Evolutionary conservation across 768 basidiomycete genomes (phyloP).

Genomic region (Boletus patriciae): DNA sequence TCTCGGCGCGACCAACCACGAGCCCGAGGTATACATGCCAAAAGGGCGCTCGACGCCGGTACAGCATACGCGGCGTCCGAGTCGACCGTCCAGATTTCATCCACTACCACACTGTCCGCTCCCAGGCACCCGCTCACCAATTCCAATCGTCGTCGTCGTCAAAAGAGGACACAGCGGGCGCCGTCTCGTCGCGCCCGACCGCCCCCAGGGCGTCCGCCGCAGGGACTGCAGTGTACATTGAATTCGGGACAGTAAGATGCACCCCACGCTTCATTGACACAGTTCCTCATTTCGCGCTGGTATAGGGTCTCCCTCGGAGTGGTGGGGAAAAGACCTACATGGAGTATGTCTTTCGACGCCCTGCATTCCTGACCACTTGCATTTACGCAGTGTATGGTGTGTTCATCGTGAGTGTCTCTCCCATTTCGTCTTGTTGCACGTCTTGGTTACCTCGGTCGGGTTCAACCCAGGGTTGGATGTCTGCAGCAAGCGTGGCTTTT

Average conservation of each 20-base stretch:
- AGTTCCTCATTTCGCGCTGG: neutral
- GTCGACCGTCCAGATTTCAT: no score
- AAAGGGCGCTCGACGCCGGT: no score
- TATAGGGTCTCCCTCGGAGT: constrained; percentile 63
- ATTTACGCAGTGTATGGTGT: constrained; percentile 57
- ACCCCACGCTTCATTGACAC: neutral
- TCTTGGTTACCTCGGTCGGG: neutral
- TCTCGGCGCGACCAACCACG: no score
- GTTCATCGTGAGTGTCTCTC: constrained; percentile 47
- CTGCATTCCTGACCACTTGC: constrained; percentile 61
- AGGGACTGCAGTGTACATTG: constrained; percentile 72
- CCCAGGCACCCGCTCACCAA: constrained; percentile 49
- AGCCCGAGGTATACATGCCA: no score
- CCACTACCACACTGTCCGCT: no score
- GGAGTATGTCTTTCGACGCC: constrained; percentile 65
- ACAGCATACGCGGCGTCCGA: no score
- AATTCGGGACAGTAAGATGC: constrained; percentile 62
- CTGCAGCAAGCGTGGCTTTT: constrained; percentile 63
- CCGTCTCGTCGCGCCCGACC: neutral
- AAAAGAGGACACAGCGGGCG: constrained; percentile 9
- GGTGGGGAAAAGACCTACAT: constrained; percentile 80
- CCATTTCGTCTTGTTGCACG: neutral
- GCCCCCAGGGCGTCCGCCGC: constrained; percentile 44
- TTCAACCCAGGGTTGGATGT: constrained; percentile 49
- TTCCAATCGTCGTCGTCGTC: constrained; percentile 62